Percentiles rank a stretch among this genome's conserved stretches.
phyloP scores from a whole-genome alignment of 1,139 yeast species.

The Lodderomyces metapsilosis region DNA sequence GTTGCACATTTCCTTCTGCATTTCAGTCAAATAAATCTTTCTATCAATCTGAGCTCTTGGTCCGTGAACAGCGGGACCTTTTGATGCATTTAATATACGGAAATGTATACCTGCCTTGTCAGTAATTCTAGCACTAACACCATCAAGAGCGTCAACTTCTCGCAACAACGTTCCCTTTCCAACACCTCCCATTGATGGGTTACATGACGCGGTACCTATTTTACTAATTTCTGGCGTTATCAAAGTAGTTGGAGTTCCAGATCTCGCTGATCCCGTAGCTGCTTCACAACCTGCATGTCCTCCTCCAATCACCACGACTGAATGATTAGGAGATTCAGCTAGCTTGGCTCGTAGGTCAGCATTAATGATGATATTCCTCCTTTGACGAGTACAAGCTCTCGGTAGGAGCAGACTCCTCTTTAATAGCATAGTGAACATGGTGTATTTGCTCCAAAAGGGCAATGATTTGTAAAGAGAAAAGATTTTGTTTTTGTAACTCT shows the following conservation, averaged over 20 bases:
- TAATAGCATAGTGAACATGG: background rate
- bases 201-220: constrained; percentile 94
- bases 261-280: constrained; percentile 86
- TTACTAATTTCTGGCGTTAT: constrained; percentile 74
- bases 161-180: constrained; percentile 92
- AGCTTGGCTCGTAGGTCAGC: constrained; percentile 38
- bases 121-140: constrained; percentile 79
- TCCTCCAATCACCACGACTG: constrained; percentile 91
- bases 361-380: constrained; percentile 28
- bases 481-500: constrained; percentile 1
- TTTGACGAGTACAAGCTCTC: constrained; percentile 10
- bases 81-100: constrained; percentile 78
- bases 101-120: constrained; percentile 94
- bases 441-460: too few species aligned
- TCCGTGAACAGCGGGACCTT: constrained; percentile 99
- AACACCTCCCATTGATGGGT: constrained; percentile 98
- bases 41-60: constrained; percentile 97
- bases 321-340: constrained; percentile 37
- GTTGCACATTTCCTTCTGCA: constrained; percentile 64
- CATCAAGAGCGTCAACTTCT: constrained; percentile 96
- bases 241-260: constrained; percentile 71
- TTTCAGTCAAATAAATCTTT: constrained; percentile 68
- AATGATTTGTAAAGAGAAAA: background rate
- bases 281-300: constrained; percentile 99
- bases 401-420: background rate